Conservation (phyloP, 768 basidiomycete species). For the Imleria badia region DNA sequence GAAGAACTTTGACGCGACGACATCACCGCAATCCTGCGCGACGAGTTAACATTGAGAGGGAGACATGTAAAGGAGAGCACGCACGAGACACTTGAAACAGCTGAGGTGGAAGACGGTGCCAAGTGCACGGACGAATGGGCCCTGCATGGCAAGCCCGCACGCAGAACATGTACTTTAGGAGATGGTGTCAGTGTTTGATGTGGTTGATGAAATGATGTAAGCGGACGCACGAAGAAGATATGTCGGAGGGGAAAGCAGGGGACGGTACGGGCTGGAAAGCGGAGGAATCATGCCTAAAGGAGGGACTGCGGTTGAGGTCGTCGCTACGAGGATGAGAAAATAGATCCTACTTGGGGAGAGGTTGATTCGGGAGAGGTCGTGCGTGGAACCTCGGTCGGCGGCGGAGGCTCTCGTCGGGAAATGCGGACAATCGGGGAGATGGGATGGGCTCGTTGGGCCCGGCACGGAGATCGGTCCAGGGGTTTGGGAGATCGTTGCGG, state of each 20-base stretch:
- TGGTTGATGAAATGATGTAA: constrained; percentile 10
- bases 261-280: constrained; percentile 42
- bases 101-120: constrained; percentile 94
- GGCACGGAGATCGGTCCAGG: constrained; percentile 36
- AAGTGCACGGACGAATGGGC: constrained; percentile 94
- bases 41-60: constrained; percentile 1
- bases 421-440: constrained; percentile 50
- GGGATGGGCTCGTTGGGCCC: constrained; percentile 35
- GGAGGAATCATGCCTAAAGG: constrained; percentile 14
- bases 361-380: constrained; percentile 52
- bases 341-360: constrained; percentile 36
- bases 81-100: constrained; percentile 96
- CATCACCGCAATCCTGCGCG: constrained; percentile 86
- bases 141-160: constrained; percentile 82
- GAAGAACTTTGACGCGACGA: constrained; percentile 98
- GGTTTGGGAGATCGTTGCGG: constrained; percentile 23
- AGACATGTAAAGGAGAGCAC: constrained; percentile 28
- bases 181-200: neutral
- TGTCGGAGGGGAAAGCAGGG: constrained; percentile 45
- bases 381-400: constrained; percentile 46
- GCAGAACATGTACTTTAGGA: constrained; percentile 64
- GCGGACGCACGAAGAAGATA: constrained; percentile 59
- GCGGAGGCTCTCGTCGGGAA: constrained; percentile 68
- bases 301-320: constrained; percentile 58
- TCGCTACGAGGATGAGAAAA: constrained; percentile 59